Evolutionary conservation across 306 rosid genomes (phyloP).

Genomic region (Corylus avellana): DNA sequence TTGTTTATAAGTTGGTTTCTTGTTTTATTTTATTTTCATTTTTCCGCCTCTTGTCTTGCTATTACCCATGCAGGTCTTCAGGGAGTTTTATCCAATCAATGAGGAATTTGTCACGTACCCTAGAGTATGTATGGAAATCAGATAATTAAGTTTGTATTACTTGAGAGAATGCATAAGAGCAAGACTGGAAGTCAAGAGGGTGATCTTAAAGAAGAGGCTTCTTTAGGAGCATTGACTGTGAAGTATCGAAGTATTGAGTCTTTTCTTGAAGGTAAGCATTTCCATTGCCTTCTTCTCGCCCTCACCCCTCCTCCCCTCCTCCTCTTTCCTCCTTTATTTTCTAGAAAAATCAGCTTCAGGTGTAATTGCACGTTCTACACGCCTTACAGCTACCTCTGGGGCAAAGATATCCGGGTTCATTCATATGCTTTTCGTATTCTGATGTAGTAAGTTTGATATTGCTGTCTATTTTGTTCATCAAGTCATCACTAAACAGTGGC

Average conservation of each 20-base stretch:
- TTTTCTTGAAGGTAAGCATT: slow-evolving; percentile 62
- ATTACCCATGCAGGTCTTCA: slow-evolving; percentile 51
- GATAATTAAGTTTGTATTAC: slow-evolving; percentile 65
- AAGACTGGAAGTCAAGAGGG: slow-evolving; percentile 39
- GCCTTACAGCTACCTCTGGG: background rate
- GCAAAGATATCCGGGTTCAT: background rate
- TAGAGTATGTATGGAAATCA: slow-evolving; percentile 70
- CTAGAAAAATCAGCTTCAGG: slow-evolving; percentile 20
- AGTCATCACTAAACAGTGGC: background rate
- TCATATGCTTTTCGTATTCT: background rate
- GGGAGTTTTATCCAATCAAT: slow-evolving; percentile 71
- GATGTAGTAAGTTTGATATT: background rate
- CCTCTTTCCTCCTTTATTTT: slow-evolving; percentile 7
- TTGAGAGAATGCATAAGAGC: slow-evolving; percentile 48
- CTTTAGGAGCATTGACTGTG: slow-evolving; percentile 42
- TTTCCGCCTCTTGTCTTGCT: background rate
- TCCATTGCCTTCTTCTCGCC: background rate
- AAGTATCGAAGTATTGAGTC: slow-evolving; percentile 50
- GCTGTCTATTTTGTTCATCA: background rate
- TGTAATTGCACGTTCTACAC: slow-evolving; percentile 2
- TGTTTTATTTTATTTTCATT: slow-evolving; percentile 12
- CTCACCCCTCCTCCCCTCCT: slow-evolving; percentile 9
- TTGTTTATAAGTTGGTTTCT: background rate
- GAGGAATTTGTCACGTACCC: slow-evolving; percentile 51
- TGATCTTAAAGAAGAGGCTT: slow-evolving; percentile 37